Evolutionary conservation across 495 filamentous ascomycete genomes (phyloP), one percentile per base, ranked within the genome.

Genomic region (Chaetomidium leptoderma): DNA sequence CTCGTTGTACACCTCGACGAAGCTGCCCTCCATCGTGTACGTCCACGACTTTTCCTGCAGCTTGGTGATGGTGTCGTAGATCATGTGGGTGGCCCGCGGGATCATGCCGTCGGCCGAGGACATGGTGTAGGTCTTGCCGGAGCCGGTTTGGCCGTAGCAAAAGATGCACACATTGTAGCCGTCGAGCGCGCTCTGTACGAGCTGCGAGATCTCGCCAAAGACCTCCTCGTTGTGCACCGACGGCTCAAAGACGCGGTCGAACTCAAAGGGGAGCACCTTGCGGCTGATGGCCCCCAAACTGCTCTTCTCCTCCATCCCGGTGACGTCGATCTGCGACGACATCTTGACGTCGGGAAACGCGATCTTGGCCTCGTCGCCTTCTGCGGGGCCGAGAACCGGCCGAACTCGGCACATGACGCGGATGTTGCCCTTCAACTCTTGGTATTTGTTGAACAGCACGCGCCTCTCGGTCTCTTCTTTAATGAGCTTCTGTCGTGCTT

Each of bases 141-240:
- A 92, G 4, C 93, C 93, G 4, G 93, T 98, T 69, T 99, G 93
- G 35, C 93, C 93, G 69, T 99, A 99, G 69, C 91, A 97, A 76
- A 99, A 96, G 61, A 99, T 97, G 72, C 92, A 97, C 33, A 99
- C 93, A 67, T 99, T 99, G 73, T 97, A 97, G 16, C 93, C 93
- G 68, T 99, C 93, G 44, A 99, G 78, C 1, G 95, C 95, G 61
- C 87, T 91, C 74, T 99, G 93, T 13, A 99, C 91, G 23, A 99
- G 83, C 65, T 99, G 95, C 57, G 89, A 93, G 73, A 97, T 97
- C 66, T 97, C 93, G 56, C 90, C 92, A 69, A 97, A 99, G 8
- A 99, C 85, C 55, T 96, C 87, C 24, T 80, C 78, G 66, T 99
- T 99, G 63, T 85, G 80, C 7, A 85, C 80, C 1, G 72, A 64